Base-by-base conservation (phyloP, 352 stramenopile species). In the Globisporangium sylvaticum region DNA sequence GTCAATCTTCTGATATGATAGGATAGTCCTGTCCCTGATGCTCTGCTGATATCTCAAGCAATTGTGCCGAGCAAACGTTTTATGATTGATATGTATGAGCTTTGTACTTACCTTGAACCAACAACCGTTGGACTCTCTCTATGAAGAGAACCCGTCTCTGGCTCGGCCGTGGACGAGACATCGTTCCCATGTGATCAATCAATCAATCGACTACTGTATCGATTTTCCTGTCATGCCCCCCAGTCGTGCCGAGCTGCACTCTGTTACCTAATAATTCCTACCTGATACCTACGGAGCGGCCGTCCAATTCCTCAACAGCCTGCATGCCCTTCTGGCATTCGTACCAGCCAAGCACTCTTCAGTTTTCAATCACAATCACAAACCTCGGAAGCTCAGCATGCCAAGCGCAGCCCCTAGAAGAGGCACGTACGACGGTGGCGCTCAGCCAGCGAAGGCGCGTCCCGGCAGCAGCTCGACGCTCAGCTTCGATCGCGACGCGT, bases 381-480 rank as follows among this genome's bases (percentile, higher is more conserved):
- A 2, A 34, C 18, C 5, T n/a, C 15, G 53, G 24, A 62, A n/a
- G 65, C 67, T 18, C 44, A 48, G 22, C 39, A 46, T 46, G 39
- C 39, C 39, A 6, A 46, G 14, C 39, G 7, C 39, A 15, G 4
- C 25, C 9, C 3, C 32, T 8, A 63, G 25, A 63, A 25, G 37
- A 34, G 58, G 5, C 34, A 63, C 58, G 4, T 32, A 9, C 37
- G 8, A 37, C 14, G 14, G 39, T n/a, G 68, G 72, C 58, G 14
- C n/a, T 5, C 22, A 18, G 3, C n/a, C 29, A 12, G 32, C 32
- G 24, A 63, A 63, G 27, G 37, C 39, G 8, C 58, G 37, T 24
- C 4, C 31, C 29, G 34, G 22, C 57, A 63, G 32, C 32, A 50
- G 37, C 58, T 39, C 58, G 58, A 63, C 58, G 5, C 22, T 63